phyloP scores from a whole-genome alignment of 345 rosid species.

The Boechera divaricarpa region DNA sequence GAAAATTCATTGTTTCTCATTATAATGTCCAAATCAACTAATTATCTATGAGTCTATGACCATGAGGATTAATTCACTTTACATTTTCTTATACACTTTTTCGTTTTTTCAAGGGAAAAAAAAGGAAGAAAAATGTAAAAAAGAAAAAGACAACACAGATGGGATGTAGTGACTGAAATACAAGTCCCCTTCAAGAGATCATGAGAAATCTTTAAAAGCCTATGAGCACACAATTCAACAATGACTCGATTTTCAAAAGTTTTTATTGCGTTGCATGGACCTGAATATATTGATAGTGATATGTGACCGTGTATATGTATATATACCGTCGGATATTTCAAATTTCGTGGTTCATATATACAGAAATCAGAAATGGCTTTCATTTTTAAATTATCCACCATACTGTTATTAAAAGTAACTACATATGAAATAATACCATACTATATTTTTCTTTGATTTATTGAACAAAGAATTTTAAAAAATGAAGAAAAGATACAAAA shows the following conservation, averaged over 20 bases:
- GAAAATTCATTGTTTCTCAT: constrained; percentile 33
- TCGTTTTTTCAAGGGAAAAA: constrained; percentile 1
- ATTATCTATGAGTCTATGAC: constrained; percentile 20
- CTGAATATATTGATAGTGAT: constrained; percentile 8
- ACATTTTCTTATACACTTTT: constrained; percentile 15
- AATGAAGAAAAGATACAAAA: too few species aligned
- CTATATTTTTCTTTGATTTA: too few species aligned
- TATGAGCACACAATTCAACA: constrained; percentile 45
- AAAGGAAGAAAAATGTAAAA: constrained; percentile 24
- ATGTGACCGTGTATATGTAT: constrained; percentile 3
- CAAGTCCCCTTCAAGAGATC: constrained; percentile 52
- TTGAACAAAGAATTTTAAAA: too few species aligned
- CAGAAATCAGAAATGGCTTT: too few species aligned
- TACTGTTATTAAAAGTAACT: too few species aligned
- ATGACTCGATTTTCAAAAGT: constrained; percentile 35
- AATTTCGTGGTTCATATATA: background rate
- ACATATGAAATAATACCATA: too few species aligned
- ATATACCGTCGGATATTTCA: background rate
- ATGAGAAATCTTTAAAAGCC: constrained; percentile 53
- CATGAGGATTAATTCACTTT: background rate
- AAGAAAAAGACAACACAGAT: constrained; percentile 38
- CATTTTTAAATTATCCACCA: too few species aligned
- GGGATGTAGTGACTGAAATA: constrained; percentile 48
- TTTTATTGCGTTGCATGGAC: constrained; percentile 34
- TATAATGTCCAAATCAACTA: constrained; percentile 31